Conservation (phyloP, 371 early-diverging fungal genomes). For the Apophysomyces ossiformis region DNA sequence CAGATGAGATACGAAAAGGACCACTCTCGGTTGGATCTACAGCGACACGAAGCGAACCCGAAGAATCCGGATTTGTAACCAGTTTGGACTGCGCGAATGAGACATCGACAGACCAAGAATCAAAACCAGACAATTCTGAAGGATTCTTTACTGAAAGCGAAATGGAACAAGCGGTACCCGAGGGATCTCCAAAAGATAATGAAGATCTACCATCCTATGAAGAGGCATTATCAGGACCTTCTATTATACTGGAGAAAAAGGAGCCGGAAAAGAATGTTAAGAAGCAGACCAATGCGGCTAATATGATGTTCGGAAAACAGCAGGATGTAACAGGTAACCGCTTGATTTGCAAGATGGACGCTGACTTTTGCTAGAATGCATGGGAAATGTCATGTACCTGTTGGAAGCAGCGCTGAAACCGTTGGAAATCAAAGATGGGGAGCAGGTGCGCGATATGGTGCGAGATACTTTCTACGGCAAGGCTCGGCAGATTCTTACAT, state of each 20-base stretch:
- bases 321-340: conserved; percentile 65
- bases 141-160: background rate
- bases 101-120: background rate
- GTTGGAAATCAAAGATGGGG: conserved; percentile 34
- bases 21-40: conserved; percentile 16
- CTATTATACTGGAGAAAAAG: conserved; percentile 12
- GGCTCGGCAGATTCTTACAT: conserved; percentile 61
- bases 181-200: background rate
- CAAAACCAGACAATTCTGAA: background rate
- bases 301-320: conserved; percentile 66
- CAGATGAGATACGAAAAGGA: background rate
- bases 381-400: conserved; percentile 72
- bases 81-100: background rate
- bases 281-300: conserved; percentile 27
- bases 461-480: conserved; percentile 67
- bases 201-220: conserved; percentile 23
- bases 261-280: conserved; percentile 9
- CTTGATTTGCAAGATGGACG: background rate
- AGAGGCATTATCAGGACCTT: background rate
- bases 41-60: background rate
- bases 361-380: conserved; percentile 54
- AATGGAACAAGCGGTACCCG: background rate
- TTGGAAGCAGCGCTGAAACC: conserved; percentile 61
- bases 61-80: background rate
- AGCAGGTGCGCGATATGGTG: conserved; percentile 49